phyloP scores from a whole-genome alignment of 495 filamentous ascomycete species.

The Podospora anserina region DNA sequence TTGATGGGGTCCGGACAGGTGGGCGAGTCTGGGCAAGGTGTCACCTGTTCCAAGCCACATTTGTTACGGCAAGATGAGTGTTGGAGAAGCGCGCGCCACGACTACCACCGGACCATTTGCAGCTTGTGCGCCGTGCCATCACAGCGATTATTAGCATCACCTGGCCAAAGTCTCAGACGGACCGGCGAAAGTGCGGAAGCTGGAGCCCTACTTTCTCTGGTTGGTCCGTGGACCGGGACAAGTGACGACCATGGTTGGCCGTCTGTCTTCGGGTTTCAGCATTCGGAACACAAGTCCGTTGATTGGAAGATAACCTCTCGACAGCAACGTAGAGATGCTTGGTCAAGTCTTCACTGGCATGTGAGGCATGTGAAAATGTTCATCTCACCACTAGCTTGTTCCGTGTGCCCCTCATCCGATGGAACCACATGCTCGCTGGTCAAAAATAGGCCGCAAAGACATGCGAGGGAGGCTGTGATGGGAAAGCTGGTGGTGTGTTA shows the following conservation, averaged over 20 bases:
- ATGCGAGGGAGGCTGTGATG: neutral
- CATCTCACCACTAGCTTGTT: neutral
- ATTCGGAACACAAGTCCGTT: neutral
- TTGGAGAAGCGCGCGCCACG: neutral
- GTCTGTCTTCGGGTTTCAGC: neutral
- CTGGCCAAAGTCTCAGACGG: neutral
- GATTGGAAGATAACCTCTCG: neutral
- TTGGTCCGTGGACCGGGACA: neutral
- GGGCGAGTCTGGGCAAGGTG: neutral
- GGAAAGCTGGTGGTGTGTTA: neutral
- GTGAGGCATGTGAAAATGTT: constrained; percentile 4
- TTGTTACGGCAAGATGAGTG: neutral
- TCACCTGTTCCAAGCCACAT: neutral
- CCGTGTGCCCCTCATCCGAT: neutral
- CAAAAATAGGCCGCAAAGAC: neutral
- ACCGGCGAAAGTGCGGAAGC: neutral
- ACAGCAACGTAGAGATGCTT: neutral
- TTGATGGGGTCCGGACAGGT: neutral
- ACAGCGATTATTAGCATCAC: neutral
- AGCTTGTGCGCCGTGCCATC: neutral
- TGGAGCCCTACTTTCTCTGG: neutral
- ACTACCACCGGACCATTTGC: neutral
- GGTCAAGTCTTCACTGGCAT: neutral
- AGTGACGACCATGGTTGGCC: neutral
- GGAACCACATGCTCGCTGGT: constrained; percentile 1